Conservation (phyloP, 1,139 yeast genomes). For the Geotrichum reessii region DNA sequence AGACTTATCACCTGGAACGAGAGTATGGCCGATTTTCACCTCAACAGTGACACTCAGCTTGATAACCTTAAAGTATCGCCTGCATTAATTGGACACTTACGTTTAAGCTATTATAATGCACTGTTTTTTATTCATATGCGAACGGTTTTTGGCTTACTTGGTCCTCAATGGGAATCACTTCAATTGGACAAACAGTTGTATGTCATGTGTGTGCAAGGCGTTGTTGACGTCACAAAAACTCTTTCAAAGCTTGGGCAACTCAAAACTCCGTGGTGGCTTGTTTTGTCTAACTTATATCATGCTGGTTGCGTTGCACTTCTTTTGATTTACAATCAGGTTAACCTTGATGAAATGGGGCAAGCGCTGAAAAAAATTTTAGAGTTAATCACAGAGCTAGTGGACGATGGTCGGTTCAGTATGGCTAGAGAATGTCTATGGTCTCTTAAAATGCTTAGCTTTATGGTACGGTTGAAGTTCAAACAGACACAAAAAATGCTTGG, state of each 20-base stretch:
- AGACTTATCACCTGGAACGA: slow-evolving; percentile 22
- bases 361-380: slow-evolving; percentile 29
- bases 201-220: slow-evolving; percentile 24
- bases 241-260: slow-evolving; percentile 27
- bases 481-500: slow-evolving; percentile 35
- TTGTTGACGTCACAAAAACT: slow-evolving; percentile 35
- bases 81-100: slow-evolving; percentile 19
- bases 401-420: slow-evolving; percentile 50
- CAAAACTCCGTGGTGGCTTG: slow-evolving; percentile 51
- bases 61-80: slow-evolving; percentile 21
- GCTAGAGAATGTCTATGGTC: slow-evolving; percentile 62
- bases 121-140: slow-evolving; percentile 18
- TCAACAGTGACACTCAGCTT: slow-evolving; percentile 20
- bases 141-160: slow-evolving; percentile 16
- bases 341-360: slow-evolving; percentile 23
- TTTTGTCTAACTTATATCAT: slow-evolving; percentile 44
- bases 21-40: slow-evolving; percentile 18
- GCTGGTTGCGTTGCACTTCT: slow-evolving; percentile 46
- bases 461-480: slow-evolving; percentile 44
- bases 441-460: slow-evolving; percentile 50
- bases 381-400: slow-evolving; percentile 37
- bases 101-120: slow-evolving; percentile 18
- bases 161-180: slow-evolving; percentile 11
- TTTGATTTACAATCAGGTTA: slow-evolving; percentile 42
- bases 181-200: slow-evolving; percentile 12